Evolutionary conservation across 176 grass and related monocot species (phyloP).

Genomic region (Zoysia japonica): DNA sequence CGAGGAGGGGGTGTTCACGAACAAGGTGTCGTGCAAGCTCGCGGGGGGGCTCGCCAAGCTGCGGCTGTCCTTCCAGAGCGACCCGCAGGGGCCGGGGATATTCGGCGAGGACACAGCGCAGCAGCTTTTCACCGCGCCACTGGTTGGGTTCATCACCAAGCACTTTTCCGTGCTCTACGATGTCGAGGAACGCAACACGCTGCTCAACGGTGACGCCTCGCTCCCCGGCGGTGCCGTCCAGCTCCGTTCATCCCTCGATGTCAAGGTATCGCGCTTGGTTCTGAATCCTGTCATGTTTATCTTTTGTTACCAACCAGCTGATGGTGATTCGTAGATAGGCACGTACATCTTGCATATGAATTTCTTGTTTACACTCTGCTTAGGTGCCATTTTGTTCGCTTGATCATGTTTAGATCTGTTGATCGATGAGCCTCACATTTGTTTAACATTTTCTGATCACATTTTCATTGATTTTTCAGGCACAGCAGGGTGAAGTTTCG

Average conservation of each 20-base stretch:
- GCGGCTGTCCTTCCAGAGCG: conserved; percentile 84
- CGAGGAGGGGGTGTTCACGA: conserved; percentile 57
- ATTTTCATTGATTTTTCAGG: conserved; percentile 55
- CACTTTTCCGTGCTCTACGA: conserved; percentile 74
- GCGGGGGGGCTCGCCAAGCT: conserved; percentile 80
- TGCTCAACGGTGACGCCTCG: conserved; percentile 60
- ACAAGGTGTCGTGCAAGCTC: conserved; percentile 96
- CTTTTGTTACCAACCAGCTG: not conserved
- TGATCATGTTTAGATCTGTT: not conserved
- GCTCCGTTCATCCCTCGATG: conserved; percentile 70
- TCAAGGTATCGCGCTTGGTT: conserved; percentile 52
- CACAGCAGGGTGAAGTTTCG: conserved; percentile 67
- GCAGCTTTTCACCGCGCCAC: conserved; percentile 50
- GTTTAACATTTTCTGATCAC: not conserved
- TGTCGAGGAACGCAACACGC: conserved; percentile 65
- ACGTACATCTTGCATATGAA: not conserved
- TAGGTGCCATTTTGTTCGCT: not conserved
- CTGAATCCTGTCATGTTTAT: not conserved
- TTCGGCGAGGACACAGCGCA: conserved; percentile 21
- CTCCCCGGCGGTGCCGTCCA: conserved; percentile 55
- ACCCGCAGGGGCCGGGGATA: conserved; percentile 35
- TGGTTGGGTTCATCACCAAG: conserved; percentile 64
- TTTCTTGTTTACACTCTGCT: not conserved
- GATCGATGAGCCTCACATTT: not conserved
- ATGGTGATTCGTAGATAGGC: not conserved